Percentiles rank a stretch among this genome's conserved stretches.
Conservation (phyloP, 192 early-diverging fungal species). For the Linnemannia elongata region DNA sequence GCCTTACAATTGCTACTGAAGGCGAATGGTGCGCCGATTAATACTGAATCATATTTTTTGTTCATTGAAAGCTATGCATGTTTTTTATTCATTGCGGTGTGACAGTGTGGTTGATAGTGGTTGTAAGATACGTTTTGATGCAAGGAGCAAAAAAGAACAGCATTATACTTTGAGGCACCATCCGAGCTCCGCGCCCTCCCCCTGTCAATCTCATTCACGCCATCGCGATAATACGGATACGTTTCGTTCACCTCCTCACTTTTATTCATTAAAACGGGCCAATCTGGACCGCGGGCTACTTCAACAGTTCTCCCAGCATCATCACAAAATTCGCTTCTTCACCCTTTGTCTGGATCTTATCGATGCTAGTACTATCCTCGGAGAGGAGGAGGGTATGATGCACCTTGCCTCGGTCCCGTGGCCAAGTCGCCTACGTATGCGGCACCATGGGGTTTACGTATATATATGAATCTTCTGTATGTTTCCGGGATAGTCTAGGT, state of each 20-base stretch:
- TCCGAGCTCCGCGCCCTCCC: conserved; percentile 59
- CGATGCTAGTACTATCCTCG: conserved; percentile 19
- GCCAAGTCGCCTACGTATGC: conserved; percentile 14
- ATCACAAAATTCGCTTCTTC: conserved; percentile 28
- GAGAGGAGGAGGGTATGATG: conserved; percentile 20
- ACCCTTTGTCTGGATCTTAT: conserved; percentile 26
- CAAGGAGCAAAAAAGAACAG: too few species aligned
- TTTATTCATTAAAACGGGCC: conserved; percentile 77
- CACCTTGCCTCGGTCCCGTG: not conserved
- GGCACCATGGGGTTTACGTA: conserved; percentile 27
- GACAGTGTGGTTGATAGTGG: too few species aligned
- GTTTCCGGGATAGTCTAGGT: conserved; percentile 29
- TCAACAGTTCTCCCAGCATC: conserved; percentile 60
- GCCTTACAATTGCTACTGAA: too few species aligned
- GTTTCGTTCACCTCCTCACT: conserved; percentile 65
- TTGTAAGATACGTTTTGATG: too few species aligned
- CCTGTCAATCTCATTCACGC: conserved; percentile 76
- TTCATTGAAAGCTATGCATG: too few species aligned
- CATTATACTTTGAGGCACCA: conserved; percentile 28
- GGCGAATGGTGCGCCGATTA: too few species aligned
- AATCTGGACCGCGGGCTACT: conserved; percentile 64
- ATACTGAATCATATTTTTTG: too few species aligned
- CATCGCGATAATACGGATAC: conserved; percentile 68
- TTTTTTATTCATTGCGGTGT: too few species aligned
- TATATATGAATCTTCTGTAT: conserved; percentile 35